A percentile compares a stretch with the other conserved stretches of the same genome.
These are phyloP conservation scores for Misopates orontium DNA, from an alignment of 257 asterid species.

Conservation along the genomic window DNA sequence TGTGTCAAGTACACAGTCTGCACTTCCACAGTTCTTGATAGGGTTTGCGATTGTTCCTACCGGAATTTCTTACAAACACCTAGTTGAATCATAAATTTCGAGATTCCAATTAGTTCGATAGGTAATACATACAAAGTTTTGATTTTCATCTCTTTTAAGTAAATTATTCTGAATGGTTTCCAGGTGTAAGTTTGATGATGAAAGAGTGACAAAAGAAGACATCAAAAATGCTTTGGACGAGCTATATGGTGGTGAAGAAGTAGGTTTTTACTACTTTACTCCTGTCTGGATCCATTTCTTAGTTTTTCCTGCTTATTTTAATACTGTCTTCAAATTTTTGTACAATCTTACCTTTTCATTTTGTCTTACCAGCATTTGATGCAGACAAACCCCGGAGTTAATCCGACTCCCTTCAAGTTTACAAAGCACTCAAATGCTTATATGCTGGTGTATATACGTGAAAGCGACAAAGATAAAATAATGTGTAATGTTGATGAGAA, in stretches of 20 bases:
- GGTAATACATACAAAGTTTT: conserved; percentile 8
- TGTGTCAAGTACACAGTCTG: conserved; percentile 12
- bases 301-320: conserved; percentile 16
- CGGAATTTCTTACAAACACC: conserved; percentile 18
- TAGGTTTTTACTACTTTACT: conserved; percentile 28
- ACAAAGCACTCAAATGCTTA: conserved; percentile 54
- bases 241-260: conserved; percentile 63
- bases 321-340: background rate
- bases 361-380: conserved; percentile 34
- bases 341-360: conserved; percentile 19
- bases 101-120: conserved; percentile 14
- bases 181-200: conserved; percentile 73
- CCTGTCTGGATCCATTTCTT: conserved; percentile 5
- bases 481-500: conserved; percentile 63
- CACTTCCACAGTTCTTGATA: conserved; percentile 14
- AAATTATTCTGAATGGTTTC: conserved; percentile 26
- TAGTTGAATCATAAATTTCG: conserved; percentile 6
- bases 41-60: conserved; percentile 6
- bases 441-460: conserved; percentile 59
- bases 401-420: conserved; percentile 41
- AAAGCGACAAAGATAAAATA: conserved; percentile 51
- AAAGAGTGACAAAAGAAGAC: conserved; percentile 63
- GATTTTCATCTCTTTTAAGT: conserved; percentile 12
- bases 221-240: conserved; percentile 54
- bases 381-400: conserved; percentile 46